Conservation (phyloP, 208 protist genomes). For the Sergeia podlipaevii region DNA sequence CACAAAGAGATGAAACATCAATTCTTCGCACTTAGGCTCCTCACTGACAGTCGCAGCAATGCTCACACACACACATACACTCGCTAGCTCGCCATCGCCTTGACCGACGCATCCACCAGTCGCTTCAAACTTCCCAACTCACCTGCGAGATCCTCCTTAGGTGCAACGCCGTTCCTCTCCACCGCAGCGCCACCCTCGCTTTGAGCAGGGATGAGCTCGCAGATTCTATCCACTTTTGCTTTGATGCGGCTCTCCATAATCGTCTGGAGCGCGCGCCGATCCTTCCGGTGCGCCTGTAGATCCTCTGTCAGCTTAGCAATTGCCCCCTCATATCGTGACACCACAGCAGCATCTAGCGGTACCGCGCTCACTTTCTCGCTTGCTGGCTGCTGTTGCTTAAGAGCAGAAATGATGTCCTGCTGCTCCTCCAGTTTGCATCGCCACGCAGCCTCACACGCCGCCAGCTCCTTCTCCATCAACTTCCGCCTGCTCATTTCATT, state of each 20-base stretch:
- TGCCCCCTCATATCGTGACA: no score
- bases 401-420: not conserved
- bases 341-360: not conserved
- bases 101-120: conserved; percentile 66
- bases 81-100: conserved; percentile 41
- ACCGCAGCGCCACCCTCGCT: not conserved
- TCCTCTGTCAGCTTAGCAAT: conserved; percentile 8
- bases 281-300: conserved; percentile 53
- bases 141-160: conserved; percentile 15
- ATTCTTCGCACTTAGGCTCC: no score
- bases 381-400: not conserved
- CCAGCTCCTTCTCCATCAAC: not conserved
- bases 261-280: conserved; percentile 70
- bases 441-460: not conserved
- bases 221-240: conserved; percentile 72
- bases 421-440: not conserved
- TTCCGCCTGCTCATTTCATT: not conserved
- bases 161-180: not conserved
- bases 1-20: no score
- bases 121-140: conserved; percentile 54
- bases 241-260: conserved; percentile 89
- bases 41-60: no score
- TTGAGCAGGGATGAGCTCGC: conserved; percentile 17
- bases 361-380: not conserved
- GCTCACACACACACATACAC: conserved; percentile 13